phyloP scores from a whole-genome alignment of 345 rosid genomes.

The Theobroma cacao region DNA sequence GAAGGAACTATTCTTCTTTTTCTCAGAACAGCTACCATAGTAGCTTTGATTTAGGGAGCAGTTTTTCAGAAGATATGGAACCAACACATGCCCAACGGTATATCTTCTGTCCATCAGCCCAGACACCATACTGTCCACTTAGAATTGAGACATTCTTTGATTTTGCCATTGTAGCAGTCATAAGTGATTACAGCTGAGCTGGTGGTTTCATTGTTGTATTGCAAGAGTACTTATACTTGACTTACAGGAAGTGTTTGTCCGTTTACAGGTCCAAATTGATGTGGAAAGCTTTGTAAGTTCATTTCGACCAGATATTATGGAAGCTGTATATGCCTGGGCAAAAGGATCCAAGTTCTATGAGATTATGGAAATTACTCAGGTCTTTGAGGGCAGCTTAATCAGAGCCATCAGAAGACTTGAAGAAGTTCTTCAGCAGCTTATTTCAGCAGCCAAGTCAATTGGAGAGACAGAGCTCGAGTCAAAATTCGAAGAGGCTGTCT shows the following conservation, averaged over 20 bases:
- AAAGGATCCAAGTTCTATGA: slow-evolving; percentile 92
- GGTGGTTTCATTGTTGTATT: background rate
- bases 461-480: slow-evolving; percentile 85
- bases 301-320: slow-evolving; percentile 93
- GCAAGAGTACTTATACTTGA: background rate
- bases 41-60: background rate
- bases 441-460: slow-evolving; percentile 78
- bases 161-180: background rate
- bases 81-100: background rate
- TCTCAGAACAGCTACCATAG: background rate
- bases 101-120: background rate
- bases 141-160: background rate
- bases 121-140: background rate
- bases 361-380: slow-evolving; percentile 88
- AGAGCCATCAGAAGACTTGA: slow-evolving; percentile 95
- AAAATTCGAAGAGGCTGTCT: slow-evolving; percentile 86
- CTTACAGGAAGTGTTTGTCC: background rate
- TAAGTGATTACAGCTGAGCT: background rate
- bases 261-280: slow-evolving; percentile 72
- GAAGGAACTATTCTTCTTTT: no score
- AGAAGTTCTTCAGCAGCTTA: slow-evolving; percentile 96
- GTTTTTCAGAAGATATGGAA: background rate
- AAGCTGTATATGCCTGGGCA: slow-evolving; percentile 98
- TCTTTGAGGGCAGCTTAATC: slow-evolving; percentile 98
- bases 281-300: slow-evolving; percentile 81